Percentiles rank a stretch among this genome's conserved stretches.
These are phyloP conservation scores for Yamadazyma epiphylla DNA, from an alignment of 1,139 yeast genomes.

Conservation along the genomic window DNA sequence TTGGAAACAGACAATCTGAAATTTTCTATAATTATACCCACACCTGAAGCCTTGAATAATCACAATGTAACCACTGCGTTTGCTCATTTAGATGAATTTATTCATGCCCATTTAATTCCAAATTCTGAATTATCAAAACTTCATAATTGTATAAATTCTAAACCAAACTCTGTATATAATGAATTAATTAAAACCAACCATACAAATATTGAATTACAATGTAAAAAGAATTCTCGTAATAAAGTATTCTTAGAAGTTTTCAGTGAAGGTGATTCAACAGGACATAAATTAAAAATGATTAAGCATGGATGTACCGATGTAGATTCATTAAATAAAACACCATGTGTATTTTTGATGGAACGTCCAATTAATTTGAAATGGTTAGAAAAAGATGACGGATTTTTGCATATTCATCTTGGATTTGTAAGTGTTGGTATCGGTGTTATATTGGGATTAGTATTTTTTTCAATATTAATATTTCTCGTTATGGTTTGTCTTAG, in stretches of 20 bases:
- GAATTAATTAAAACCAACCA: constrained; percentile 9
- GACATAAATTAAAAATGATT: constrained; percentile 62
- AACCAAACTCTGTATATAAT: not conserved
- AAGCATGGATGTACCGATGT: constrained; percentile 64
- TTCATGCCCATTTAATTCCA: constrained; percentile 70
- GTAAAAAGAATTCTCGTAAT: constrained; percentile 8
- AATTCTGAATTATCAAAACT: constrained; percentile 37
- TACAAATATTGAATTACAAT: constrained; percentile 6
- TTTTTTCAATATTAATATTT: constrained; percentile 31
- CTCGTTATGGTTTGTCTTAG: constrained; percentile 24
- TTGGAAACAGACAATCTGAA: constrained; percentile 20
- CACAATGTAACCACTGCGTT: constrained; percentile 48
- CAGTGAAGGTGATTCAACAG: constrained; percentile 30
- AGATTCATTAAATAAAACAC: constrained; percentile 18
- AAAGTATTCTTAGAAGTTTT: constrained; percentile 8
- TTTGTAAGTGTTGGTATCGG: constrained; percentile 67
- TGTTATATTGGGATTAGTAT: constrained; percentile 52
- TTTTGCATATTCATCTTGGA: constrained; percentile 58
- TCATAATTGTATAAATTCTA: constrained; percentile 25
- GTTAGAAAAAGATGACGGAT: constrained; percentile 43
- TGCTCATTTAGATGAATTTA: constrained; percentile 47
- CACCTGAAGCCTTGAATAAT: constrained; percentile 50
- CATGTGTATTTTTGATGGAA: constrained; percentile 72
- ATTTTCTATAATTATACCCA: constrained; percentile 75
- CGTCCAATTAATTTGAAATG: constrained; percentile 55